A percentile compares a stretch with the other conserved stretches of the same genome.
These are phyloP conservation scores for Coemansia interrupta DNA, from an alignment of 192 early-diverging fungal species.

Conservation along the genomic window DNA sequence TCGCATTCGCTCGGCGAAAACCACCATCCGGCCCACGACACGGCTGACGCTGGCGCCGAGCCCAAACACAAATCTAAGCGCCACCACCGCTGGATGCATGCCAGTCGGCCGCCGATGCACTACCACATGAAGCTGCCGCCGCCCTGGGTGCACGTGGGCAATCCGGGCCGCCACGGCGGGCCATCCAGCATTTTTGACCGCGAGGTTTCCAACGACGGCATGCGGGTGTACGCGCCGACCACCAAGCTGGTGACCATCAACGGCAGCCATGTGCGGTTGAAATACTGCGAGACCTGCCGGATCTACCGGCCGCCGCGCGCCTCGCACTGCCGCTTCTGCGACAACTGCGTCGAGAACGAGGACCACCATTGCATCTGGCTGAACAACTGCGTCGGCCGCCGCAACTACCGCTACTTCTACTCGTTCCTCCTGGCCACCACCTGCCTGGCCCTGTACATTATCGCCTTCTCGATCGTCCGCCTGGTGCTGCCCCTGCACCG, in stretches of 20 bases:
- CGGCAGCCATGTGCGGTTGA: slow-evolving; percentile 61
- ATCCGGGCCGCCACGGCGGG: slow-evolving; percentile 21
- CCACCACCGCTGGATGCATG: neutral
- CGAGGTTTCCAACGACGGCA: slow-evolving; percentile 18
- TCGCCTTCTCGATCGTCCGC: slow-evolving; percentile 60
- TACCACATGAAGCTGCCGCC: slow-evolving; percentile 55
- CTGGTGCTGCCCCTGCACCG: slow-evolving; percentile 50
- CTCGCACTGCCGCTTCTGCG: slow-evolving; percentile 83
- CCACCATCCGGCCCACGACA: neutral
- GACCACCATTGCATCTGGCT: slow-evolving; percentile 95
- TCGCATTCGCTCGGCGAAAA: neutral
- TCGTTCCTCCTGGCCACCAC: slow-evolving; percentile 65
- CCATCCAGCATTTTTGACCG: slow-evolving; percentile 48
- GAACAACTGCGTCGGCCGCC: slow-evolving; percentile 84
- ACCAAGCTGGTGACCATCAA: slow-evolving; percentile 62
- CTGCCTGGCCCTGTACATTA: slow-evolving; percentile 60
- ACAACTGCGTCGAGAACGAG: slow-evolving; percentile 86
- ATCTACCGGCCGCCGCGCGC: slow-evolving; percentile 86
- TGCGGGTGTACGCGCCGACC: slow-evolving; percentile 38
- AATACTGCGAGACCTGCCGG: slow-evolving; percentile 87
- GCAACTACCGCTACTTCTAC: slow-evolving; percentile 82
- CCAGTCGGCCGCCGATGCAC: slow-evolving; percentile 37
- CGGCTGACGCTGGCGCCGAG: neutral
- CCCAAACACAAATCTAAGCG: slow-evolving; percentile 2
- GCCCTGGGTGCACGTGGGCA: slow-evolving; percentile 40